A percentile compares a stretch with the other conserved stretches of the same genome.
These are phyloP conservation scores for Daldinia decipiens DNA, from an alignment of 495 filamentous ascomycete species.

Conservation along the genomic window DNA sequence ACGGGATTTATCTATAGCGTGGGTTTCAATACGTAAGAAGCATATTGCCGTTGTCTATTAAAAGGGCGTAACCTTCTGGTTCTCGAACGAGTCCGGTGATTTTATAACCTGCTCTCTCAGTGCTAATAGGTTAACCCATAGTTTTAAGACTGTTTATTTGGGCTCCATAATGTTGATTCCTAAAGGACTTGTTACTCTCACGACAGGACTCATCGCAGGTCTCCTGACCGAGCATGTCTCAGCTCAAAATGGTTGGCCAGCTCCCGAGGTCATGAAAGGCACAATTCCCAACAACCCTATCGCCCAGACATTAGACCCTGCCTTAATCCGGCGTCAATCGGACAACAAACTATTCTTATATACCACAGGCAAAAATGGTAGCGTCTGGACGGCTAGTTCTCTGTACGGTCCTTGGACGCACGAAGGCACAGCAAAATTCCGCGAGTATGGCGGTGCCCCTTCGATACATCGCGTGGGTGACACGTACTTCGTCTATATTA, in stretches of 20 bases:
- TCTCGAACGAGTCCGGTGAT: neutral
- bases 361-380: conserved; percentile 5
- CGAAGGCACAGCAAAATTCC: conserved; percentile 62
- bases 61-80: neutral
- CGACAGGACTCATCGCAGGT: neutral
- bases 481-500: conserved; percentile 76
- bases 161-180: neutral
- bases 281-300: conserved; percentile 34
- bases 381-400: conserved; percentile 32
- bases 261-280: conserved; percentile 26
- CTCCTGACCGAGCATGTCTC: neutral
- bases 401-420: conserved; percentile 68
- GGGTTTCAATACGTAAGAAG: neutral
- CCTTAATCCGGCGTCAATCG: conserved; percentile 29
- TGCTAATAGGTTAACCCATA: neutral
- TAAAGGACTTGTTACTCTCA: neutral
- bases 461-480: conserved; percentile 65
- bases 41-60: neutral
- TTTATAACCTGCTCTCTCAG: neutral
- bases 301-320: conserved; percentile 30
- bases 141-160: neutral
- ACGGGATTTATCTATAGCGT: neutral
- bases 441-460: conserved; percentile 67
- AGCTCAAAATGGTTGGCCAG: conserved; percentile 28
- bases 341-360: conserved; percentile 32